A percentile compares a stretch with the other conserved stretches of the same genome.
These are phyloP conservation scores for Helenozyma rhizophorensis DNA, from an alignment of 805 yeast species.

Conservation along the genomic window DNA sequence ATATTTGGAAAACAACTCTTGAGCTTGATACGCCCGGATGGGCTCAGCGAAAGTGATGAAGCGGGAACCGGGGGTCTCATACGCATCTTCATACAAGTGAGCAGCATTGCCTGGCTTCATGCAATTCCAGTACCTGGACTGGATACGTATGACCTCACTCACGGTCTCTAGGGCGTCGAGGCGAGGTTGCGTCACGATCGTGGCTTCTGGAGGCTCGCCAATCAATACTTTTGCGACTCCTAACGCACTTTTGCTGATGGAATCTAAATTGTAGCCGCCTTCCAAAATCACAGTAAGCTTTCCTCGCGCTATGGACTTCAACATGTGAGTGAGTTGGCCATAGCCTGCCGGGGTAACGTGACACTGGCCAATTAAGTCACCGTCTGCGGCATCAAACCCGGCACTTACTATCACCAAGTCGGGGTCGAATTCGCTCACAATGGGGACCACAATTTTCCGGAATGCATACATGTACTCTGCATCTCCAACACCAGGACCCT, in stretches of 20 bases:
- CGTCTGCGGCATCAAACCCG: slow-evolving; percentile 98
- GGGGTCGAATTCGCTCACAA: slow-evolving; percentile 84
- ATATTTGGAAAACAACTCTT: slow-evolving; percentile 48
- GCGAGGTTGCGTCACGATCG: slow-evolving; percentile 63
- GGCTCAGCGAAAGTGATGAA: slow-evolving; percentile 64
- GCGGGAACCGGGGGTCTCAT: slow-evolving; percentile 33
- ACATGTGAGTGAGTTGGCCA: slow-evolving; percentile 91
- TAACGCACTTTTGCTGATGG: slow-evolving; percentile 85
- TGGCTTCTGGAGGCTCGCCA: slow-evolving; percentile 91
- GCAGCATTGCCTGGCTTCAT: slow-evolving; percentile 62
- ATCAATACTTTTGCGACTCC: slow-evolving; percentile 87
- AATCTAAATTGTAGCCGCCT: slow-evolving; percentile 93
- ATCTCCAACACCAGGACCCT: slow-evolving; percentile 85
- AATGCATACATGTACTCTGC: slow-evolving; percentile 95
- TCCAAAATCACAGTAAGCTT: slow-evolving; percentile 85
- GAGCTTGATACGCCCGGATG: slow-evolving; percentile 66
- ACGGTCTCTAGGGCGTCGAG: slow-evolving; percentile 75
- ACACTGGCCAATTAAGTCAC: slow-evolving; percentile 95
- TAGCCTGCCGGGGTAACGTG: slow-evolving; percentile 94
- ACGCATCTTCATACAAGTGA: slow-evolving; percentile 35
- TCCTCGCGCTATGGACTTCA: slow-evolving; percentile 85
- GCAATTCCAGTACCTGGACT: slow-evolving; percentile 84
- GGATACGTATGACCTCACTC: slow-evolving; percentile 74
- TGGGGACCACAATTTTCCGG: slow-evolving; percentile 78
- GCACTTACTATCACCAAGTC: slow-evolving; percentile 90